Evolutionary conservation across 139 green algal genomes (phyloP).

Genomic region (Chlamydomonas incerta): DNA sequence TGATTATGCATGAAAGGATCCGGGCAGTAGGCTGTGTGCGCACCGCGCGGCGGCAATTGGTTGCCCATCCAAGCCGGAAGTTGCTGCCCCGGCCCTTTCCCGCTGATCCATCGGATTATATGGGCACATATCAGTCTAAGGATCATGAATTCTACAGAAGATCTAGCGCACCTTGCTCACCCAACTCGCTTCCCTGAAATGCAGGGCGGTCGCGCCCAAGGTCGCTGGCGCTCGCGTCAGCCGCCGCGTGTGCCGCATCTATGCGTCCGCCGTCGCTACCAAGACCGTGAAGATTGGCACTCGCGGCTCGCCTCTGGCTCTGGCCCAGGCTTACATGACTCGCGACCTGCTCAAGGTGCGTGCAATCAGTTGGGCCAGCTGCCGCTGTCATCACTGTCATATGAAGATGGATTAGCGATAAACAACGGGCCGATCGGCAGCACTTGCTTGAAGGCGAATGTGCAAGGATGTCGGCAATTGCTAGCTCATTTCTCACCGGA

Average conservation of each 20-base stretch:
- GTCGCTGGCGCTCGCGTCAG: background rate
- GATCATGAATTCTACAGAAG: background rate
- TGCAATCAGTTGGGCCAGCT: too few relatives aligned
- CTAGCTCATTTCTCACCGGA: background rate
- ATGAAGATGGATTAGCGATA: too few relatives aligned
- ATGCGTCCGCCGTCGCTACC: slow-evolving; percentile 58
- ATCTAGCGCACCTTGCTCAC: background rate
- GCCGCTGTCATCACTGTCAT: too few relatives aligned
- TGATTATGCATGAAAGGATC: background rate
- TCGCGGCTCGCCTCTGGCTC: slow-evolving; percentile 91
- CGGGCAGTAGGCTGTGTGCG: too few relatives aligned
- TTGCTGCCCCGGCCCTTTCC: too few relatives aligned
- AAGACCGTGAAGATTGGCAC: slow-evolving; percentile 87
- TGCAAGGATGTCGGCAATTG: background rate
- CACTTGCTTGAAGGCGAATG: background rate
- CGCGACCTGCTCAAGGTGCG: slow-evolving; percentile 92
- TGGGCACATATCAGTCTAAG: background rate
- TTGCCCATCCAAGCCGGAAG: too few relatives aligned
- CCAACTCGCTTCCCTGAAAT: background rate
- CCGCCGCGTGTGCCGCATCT: slow-evolving; percentile 9
- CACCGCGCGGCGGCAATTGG: too few relatives aligned
- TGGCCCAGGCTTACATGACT: slow-evolving; percentile 99
- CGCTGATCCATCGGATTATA: too few relatives aligned
- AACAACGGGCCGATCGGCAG: too few relatives aligned
- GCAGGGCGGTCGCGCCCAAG: slow-evolving; percentile 34